Conservation (phyloP, 2,329 filamentous ascomycete species). For the Diaporthe citrichinensis region DNA sequence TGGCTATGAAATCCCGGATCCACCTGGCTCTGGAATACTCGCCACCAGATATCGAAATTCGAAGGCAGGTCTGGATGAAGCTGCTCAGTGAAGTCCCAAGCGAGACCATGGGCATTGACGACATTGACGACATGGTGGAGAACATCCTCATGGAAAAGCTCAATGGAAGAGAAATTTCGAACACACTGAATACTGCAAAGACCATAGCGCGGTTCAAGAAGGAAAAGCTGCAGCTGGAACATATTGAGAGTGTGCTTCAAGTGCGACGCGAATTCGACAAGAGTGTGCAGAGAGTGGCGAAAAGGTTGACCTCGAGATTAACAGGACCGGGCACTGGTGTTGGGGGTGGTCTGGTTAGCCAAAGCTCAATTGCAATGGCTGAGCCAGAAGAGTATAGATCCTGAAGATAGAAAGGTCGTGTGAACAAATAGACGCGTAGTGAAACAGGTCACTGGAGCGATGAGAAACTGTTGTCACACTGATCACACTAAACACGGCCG, state of each 20-base stretch:
- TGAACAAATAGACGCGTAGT: background rate
- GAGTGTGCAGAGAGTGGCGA: constrained; percentile 8
- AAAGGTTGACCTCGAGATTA: background rate
- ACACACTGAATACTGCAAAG: constrained; percentile 42
- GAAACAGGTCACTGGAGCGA: too few species aligned
- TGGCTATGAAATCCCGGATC: background rate
- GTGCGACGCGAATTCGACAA: background rate
- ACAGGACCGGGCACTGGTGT: background rate
- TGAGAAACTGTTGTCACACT: too few species aligned
- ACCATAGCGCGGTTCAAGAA: constrained; percentile 36
- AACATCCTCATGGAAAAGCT: constrained; percentile 38
- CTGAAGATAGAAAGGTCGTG: background rate
- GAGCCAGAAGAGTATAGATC: constrained; percentile 6
- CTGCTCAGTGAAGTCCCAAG: background rate
- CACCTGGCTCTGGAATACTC: constrained; percentile 11
- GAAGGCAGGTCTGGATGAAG: background rate
- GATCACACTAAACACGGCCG: too few species aligned
- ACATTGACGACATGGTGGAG: constrained; percentile 31
- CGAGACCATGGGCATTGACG: background rate
- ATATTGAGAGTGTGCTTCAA: constrained; percentile 2
- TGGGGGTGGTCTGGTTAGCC: background rate
- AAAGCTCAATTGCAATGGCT: constrained; percentile 6
- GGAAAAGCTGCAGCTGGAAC: constrained; percentile 14
- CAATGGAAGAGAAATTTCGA: constrained; percentile 45
- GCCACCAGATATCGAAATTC: background rate